Percentiles rank a stretch among this genome's conserved stretches.
These are phyloP conservation scores for Aspergillus affinis DNA, from an alignment of 495 filamentous ascomycete species.

Conservation along the genomic window DNA sequence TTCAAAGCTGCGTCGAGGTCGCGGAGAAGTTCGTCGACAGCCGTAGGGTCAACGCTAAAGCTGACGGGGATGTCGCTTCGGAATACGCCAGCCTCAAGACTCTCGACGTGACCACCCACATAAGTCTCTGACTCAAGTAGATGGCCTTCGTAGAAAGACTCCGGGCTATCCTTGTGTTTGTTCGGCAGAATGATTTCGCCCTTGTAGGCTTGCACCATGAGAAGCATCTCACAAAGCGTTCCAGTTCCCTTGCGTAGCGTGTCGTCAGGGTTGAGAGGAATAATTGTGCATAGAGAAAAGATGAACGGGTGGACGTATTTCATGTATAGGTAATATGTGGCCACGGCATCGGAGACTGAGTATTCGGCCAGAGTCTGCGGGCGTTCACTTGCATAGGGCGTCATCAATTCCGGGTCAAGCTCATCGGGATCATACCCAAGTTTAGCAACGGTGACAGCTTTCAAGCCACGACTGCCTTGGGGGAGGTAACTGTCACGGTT, in stretches of 20 bases:
- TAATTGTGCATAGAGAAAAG: conserved; percentile 95
- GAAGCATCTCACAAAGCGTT: conserved; percentile 96
- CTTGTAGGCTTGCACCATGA: conserved; percentile 97
- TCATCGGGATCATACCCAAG: conserved; percentile 98
- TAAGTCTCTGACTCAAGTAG: conserved; percentile 96
- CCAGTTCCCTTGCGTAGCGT: conserved; percentile 93
- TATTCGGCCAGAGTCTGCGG: conserved; percentile 96
- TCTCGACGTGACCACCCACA: conserved; percentile 97
- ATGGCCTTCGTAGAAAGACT: conserved; percentile 96
- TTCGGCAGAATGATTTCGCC: conserved; percentile 92
- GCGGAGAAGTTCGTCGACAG: conserved; percentile 80
- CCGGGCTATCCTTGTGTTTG: conserved; percentile 88
- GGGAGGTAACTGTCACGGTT: conserved; percentile 98
- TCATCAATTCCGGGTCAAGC: conserved; percentile 97
- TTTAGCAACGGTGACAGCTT: conserved; percentile 96
- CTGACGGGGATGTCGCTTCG: conserved; percentile 91
- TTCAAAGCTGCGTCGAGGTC: conserved; percentile 89
- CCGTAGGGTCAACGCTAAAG: conserved; percentile 82
- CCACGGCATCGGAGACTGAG: conserved; percentile 97
- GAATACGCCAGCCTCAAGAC: conserved; percentile 98
- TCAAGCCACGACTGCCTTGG: conserved; percentile 94
- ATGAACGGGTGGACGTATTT: conserved; percentile 99
- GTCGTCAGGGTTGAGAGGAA: conserved; percentile 91
- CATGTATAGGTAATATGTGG: conserved; percentile 99
- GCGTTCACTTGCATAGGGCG: conserved; percentile 84